Evolutionary conservation across 257 asterid genomes (phyloP).

Genomic region (Leonotis leonurus): DNA sequence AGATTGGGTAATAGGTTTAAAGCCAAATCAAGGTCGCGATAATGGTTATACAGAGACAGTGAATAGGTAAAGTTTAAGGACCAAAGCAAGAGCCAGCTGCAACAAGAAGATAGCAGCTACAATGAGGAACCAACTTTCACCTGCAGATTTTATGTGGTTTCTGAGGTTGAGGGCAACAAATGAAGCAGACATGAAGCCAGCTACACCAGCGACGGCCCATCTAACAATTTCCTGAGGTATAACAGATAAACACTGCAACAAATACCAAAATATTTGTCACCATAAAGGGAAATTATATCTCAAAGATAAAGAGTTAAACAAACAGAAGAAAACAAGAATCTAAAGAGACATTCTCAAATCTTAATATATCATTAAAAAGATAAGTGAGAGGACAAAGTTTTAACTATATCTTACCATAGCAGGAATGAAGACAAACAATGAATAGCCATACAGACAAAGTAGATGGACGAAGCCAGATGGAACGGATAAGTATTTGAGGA

Average conservation of each 20-base stretch:
- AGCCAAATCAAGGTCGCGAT: neutral
- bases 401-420: slow-evolving; percentile 66
- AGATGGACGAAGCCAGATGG: slow-evolving; percentile 86
- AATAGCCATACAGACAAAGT: slow-evolving; percentile 91
- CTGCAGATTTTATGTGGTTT: slow-evolving; percentile 89
- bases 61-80: slow-evolving; percentile 72
- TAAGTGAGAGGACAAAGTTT: neutral
- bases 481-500: slow-evolving; percentile 96
- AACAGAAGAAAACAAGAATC: neutral
- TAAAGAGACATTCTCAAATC: neutral
- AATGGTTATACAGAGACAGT: slow-evolving; percentile 46
- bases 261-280: neutral
- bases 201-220: slow-evolving; percentile 90
- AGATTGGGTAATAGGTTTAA: slow-evolving; percentile 2
- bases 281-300: neutral
- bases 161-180: slow-evolving; percentile 84
- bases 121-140: slow-evolving; percentile 88
- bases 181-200: slow-evolving; percentile 90
- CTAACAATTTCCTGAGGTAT: slow-evolving; percentile 76
- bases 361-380: neutral
- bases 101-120: slow-evolving; percentile 85
- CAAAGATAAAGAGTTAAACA: neutral
- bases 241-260: slow-evolving; percentile 81
- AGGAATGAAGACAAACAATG: slow-evolving; percentile 90
- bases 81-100: slow-evolving; percentile 95